Evolutionary conservation across 2,329 filamentous ascomycete genomes (phyloP), one percentile per base, ranked within the genome.

Genomic region (Karstenula rhodostoma): DNA sequence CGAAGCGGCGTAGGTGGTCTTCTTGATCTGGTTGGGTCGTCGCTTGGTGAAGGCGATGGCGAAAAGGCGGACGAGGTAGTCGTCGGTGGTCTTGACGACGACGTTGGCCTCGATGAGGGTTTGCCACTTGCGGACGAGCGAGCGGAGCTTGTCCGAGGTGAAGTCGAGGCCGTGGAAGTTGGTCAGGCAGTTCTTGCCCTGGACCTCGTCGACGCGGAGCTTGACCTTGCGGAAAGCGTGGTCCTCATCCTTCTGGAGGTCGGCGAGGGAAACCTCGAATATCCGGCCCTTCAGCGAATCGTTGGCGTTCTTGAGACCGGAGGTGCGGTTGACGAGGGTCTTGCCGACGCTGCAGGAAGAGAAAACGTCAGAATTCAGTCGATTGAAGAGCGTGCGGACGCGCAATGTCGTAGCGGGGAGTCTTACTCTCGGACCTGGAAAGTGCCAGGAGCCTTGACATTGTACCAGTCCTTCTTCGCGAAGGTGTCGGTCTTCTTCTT

Each of bases 81-180:
- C 95, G 81, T 99, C 95, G 81, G 95, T 98, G 77, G 95, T 98
- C 92, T 98, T 98, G 87, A 99, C 94, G 72, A 96, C 97, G 79
- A 98, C 90, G 84, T 99, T 99, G 87, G 95, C 95, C 89, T 99
- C 95, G 75, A 99, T 98, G 79, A 99, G 88, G 69, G 94, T 90
- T 86, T 99, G 95, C 95, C 95, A 99, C 88, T 99, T 99, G 86
- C 95, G 94, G 77, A 99, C 95, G 72, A 99, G 90, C 68, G 95
- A 98, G 81, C 95, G 92, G 77, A 99, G 91, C 89, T 99, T 99
- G 90, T 99, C 95, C 76, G 95, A 97, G 81, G 95, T 99, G 91
- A 99, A 98, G 86, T 99, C 95, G 82, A 99, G 90, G 76, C 95
- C 95, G 90, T 99, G 94, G 91, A 99, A 99, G 90, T 97, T 97